Conservation (phyloP, 805 yeast genomes). For the Candida methanosorbosa region DNA sequence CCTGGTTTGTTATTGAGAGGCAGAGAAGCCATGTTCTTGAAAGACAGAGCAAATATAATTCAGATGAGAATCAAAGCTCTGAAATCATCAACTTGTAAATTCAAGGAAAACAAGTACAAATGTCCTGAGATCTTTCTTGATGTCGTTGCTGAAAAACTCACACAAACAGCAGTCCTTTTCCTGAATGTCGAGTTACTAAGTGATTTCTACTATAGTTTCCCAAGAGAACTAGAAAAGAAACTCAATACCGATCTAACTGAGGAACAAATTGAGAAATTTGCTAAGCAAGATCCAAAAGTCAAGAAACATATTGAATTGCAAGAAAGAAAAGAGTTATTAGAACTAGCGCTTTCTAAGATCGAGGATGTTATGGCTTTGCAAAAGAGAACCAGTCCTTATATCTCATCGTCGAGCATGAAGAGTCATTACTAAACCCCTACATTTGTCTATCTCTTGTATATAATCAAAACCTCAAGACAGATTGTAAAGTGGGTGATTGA, state of each 20-base stretch:
- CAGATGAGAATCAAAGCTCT: conserved; percentile 70
- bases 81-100: conserved; percentile 66
- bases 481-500: no score
- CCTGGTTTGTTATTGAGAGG: conserved; percentile 68
- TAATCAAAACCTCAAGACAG: no score
- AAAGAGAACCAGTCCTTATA: conserved; percentile 19
- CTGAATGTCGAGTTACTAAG: conserved; percentile 88
- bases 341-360: conserved; percentile 74
- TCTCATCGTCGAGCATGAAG: no score
- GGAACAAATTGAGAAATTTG: conserved; percentile 81
- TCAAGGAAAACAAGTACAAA: conserved; percentile 72
- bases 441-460: no score
- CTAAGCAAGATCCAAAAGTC: conserved; percentile 90
- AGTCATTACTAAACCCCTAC: no score
- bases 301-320: conserved; percentile 89
- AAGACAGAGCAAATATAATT: conserved; percentile 62
- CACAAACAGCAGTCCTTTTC: conserved; percentile 88
- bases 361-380: conserved; percentile 74
- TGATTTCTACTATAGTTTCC: conserved; percentile 94
- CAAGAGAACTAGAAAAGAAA: conserved; percentile 80
- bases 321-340: conserved; percentile 82
- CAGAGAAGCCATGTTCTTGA: conserved; percentile 72
- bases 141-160: conserved; percentile 84
- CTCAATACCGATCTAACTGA: conserved; percentile 53
- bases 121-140: conserved; percentile 95